Evolutionary conservation across 805 yeast genomes (phyloP).

Genomic region (Candida glaebosa): DNA sequence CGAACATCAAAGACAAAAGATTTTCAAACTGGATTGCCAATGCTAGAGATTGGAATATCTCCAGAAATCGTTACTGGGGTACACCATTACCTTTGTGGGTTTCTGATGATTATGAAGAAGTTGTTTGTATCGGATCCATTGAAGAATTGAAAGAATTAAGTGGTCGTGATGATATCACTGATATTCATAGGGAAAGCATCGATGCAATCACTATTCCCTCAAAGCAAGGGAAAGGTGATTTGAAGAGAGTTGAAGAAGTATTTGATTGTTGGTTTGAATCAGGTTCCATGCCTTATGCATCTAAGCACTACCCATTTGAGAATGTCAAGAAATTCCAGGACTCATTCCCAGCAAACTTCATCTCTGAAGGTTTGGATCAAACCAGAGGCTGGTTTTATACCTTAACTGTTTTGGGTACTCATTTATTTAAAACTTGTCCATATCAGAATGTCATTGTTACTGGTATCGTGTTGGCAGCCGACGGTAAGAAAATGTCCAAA

Average conservation of each 20-base stretch:
- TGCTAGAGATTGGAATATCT: slow-evolving; percentile 98
- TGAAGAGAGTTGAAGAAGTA: slow-evolving; percentile 93
- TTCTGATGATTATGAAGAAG: slow-evolving; percentile 86
- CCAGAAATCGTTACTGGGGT: slow-evolving; percentile 99
- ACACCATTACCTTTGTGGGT: slow-evolving; percentile 99
- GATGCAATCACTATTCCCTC: slow-evolving; percentile 94
- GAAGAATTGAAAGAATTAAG: slow-evolving; percentile 81
- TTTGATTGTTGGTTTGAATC: slow-evolving; percentile 99
- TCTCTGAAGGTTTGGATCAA: slow-evolving; percentile 98
- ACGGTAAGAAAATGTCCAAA: slow-evolving; percentile 99
- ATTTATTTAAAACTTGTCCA: slow-evolving; percentile 87
- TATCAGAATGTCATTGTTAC: slow-evolving; percentile 92
- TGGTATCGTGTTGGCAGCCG: slow-evolving; percentile 96
- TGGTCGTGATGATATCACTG: slow-evolving; percentile 78
- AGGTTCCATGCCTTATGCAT: slow-evolving; percentile 98
- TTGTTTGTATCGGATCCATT: slow-evolving; percentile 90
- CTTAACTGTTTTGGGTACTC: slow-evolving; percentile 91
- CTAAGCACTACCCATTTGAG: slow-evolving; percentile 96
- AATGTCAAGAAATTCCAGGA: slow-evolving; percentile 62
- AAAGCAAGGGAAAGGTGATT: slow-evolving; percentile 76
- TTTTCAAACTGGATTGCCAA: slow-evolving; percentile 97
- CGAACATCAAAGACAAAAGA: slow-evolving; percentile 85
- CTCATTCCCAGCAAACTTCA: slow-evolving; percentile 95
- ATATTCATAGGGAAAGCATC: slow-evolving; percentile 89
- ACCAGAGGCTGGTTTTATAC: slow-evolving; percentile 99